Base-by-base conservation (phyloP, 2,329 filamentous ascomycete species). In the Fusarium scirpi region DNA sequence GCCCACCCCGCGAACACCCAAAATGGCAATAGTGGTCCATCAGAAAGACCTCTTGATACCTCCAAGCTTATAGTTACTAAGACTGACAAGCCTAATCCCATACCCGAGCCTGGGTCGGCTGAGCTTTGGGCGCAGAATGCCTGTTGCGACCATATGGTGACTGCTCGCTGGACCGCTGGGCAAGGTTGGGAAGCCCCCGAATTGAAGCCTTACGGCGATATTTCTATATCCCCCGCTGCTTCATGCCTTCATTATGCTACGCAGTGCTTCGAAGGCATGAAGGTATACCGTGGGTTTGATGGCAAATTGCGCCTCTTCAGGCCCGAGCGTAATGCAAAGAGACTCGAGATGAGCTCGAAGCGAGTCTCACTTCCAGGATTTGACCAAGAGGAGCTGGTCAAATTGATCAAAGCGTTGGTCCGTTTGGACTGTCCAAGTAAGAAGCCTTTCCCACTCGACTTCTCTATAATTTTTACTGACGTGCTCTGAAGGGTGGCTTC, bases 1-100 rank as follows among this genome's bases (percentile, higher is more conserved):
- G 12, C 2, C 12, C 2, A 12, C 6, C 12, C 12, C 12, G 0
- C 29, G 13, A 30, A 7, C 12, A 30, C 13, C 2, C 12, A 13
- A 6, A 30, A 30, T 15, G 29, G 13, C 29, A 15, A 30, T 7
- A 30, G 12, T 13, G 12, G 18, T 41, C 1, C 18, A 41, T 41
- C 38, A 18, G 38, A 41, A 7, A 18, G 11, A 20, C 18, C 18
- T 18, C 38, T 41, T 12, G 38, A 41, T 41, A 8, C 38, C 5
- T 41, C 38, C 11, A 41, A 41, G 18, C 38, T 41, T 41, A 20
- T 41, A 2, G 1, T 20, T 20, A 41, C 38, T 1, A 41, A 41
- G 38, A 41, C 38, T 13, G n/a, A 41, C 16, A 10, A 18, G n/a
- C n/a, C n/a, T 10, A 41, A 41, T 6, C 38, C 38, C 4, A 41